These are phyloP conservation scores for Coprinellus aureogranulatus DNA, from an alignment of 768 basidiomycete genomes.

Conservation along the genomic window DNA sequence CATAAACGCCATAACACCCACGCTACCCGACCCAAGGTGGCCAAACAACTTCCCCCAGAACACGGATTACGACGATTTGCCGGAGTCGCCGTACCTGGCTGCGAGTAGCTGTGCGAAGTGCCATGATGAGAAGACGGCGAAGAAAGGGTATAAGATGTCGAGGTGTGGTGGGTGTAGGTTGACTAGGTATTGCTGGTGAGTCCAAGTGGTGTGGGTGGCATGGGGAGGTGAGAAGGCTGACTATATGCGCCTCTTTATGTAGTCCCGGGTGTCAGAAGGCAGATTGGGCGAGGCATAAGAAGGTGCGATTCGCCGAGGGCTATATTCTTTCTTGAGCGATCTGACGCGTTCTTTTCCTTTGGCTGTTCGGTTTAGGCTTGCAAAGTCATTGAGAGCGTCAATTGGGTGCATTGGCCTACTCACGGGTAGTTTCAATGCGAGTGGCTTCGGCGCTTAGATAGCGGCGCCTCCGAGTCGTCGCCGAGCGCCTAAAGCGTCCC, in stretches of 20 bases:
- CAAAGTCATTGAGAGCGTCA: no score
- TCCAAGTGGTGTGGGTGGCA: not conserved
- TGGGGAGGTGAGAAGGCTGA: not conserved
- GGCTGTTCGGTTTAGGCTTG: no score
- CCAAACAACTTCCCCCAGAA: not conserved
- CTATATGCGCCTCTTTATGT: not conserved
- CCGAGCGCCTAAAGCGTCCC: slow-evolving; percentile 1
- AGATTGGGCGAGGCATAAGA: slow-evolving; percentile 19
- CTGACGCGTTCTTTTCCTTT: no score
- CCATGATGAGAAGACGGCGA: slow-evolving; percentile 12
- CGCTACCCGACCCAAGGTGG: not conserved
- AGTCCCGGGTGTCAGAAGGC: slow-evolving; percentile 14
- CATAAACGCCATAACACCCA: not conserved
- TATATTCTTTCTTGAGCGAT: no score
- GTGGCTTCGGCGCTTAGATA: no score
- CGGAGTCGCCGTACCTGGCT: slow-evolving; percentile 3
- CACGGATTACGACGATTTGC: not conserved
- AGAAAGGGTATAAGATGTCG: slow-evolving; percentile 2
- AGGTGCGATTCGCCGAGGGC: no score
- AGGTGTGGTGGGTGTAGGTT: slow-evolving; percentile 19
- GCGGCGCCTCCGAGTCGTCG: no score
- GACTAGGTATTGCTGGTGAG: slow-evolving; percentile 8
- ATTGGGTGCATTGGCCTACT: no score
- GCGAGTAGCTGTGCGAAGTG: slow-evolving; percentile 16
- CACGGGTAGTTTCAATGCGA: no score